These are phyloP conservation scores for Candida sanyaensis DNA, from an alignment of 1,139 yeast genomes.

Conservation along the genomic window DNA sequence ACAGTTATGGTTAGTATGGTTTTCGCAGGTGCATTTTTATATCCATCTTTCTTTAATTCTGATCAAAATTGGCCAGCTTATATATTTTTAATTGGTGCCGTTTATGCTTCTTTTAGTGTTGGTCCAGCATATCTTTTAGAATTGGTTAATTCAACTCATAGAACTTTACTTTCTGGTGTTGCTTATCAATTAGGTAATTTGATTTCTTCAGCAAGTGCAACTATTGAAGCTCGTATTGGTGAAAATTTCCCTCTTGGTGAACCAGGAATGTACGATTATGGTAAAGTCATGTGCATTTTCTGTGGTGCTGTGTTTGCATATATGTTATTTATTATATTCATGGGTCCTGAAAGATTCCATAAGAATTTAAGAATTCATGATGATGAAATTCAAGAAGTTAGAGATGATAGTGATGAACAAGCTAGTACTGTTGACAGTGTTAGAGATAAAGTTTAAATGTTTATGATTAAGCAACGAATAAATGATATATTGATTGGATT, in stretches of 20 bases:
- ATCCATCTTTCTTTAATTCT: constrained; percentile 32
- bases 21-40: constrained; percentile 34
- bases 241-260: constrained; percentile 28
- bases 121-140: constrained; percentile 38
- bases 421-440: constrained; percentile 1
- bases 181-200: constrained; percentile 43
- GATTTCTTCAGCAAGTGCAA: constrained; percentile 36
- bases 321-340: constrained; percentile 25
- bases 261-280: constrained; percentile 29
- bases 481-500: no score
- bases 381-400: constrained; percentile 1
- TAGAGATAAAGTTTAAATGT: constrained; percentile 2
- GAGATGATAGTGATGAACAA: neutral
- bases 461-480: neutral
- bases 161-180: constrained; percentile 39
- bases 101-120: constrained; percentile 44
- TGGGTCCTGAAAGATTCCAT: constrained; percentile 38
- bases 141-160: constrained; percentile 35
- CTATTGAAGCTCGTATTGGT: constrained; percentile 39
- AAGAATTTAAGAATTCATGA: constrained; percentile 5
- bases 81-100: constrained; percentile 26
- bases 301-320: constrained; percentile 37
- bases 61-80: constrained; percentile 32
- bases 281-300: constrained; percentile 41
- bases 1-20: constrained; percentile 35